phyloP scores from a whole-genome alignment of 352 stramenopile species.

The Pythium coloratum region DNA sequence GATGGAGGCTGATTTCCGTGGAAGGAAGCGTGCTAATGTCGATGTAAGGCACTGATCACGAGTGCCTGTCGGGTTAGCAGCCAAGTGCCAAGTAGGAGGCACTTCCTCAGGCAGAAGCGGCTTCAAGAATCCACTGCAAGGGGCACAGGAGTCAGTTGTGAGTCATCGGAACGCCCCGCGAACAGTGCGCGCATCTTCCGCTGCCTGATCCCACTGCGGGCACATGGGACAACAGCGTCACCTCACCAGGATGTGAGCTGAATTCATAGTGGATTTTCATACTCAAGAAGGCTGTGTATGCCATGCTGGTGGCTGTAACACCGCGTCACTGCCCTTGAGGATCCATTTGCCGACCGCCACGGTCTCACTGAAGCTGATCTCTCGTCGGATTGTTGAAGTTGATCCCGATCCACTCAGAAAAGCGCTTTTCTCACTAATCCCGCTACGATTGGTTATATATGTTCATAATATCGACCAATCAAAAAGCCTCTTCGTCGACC shows the following conservation, averaged over 20 bases:
- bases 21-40: background rate
- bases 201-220: background rate
- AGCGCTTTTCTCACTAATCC: slow-evolving; percentile 1
- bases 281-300: no score
- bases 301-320: no score
- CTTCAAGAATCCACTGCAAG: slow-evolving; percentile 4
- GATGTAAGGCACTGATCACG: background rate
- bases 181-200: slow-evolving; percentile 21
- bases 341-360: background rate
- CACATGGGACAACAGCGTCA: background rate
- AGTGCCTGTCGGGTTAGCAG: background rate
- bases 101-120: background rate
- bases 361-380: background rate
- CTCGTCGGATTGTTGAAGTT: slow-evolving; percentile 5
- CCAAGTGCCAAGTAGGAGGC: background rate
- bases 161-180: slow-evolving; percentile 10
- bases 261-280: no score
- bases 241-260: background rate
- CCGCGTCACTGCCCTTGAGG: background rate
- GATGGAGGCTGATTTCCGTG: background rate
- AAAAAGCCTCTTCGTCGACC: background rate
- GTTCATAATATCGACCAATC: slow-evolving; percentile 2
- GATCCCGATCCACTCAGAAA: slow-evolving; percentile 4
- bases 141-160: background rate
- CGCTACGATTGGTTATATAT: slow-evolving; percentile 7